Percentiles rank a stretch among this genome's conserved stretches.
phyloP scores from a whole-genome alignment of 352 stramenopile species.

The Globisporangium nodosum region DNA sequence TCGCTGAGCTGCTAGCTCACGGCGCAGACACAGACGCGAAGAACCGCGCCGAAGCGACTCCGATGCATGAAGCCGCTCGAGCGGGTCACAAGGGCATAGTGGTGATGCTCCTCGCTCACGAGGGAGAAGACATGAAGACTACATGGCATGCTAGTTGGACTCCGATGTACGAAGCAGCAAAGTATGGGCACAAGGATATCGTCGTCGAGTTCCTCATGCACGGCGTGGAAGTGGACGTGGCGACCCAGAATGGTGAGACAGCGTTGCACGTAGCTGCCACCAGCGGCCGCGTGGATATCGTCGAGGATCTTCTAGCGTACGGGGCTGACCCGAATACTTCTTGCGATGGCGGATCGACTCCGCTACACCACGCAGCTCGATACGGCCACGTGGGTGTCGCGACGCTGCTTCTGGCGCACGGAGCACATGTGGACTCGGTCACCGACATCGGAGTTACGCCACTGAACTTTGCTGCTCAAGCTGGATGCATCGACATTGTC shows the following conservation, averaged over 20 bases:
- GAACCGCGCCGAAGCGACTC: background rate
- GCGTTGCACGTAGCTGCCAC: background rate
- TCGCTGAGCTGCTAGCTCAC: background rate
- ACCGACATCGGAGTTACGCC: background rate
- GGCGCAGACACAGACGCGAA: background rate
- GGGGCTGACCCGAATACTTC: background rate
- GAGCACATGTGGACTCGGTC: background rate
- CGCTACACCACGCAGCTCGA: background rate
- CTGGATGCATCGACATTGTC: too few relatives aligned
- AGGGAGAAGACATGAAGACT: too few relatives aligned
- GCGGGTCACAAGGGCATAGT: background rate
- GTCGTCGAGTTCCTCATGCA: background rate
- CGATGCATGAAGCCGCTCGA: background rate
- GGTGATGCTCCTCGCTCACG: too few relatives aligned
- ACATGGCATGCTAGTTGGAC: background rate
- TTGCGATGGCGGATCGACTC: background rate
- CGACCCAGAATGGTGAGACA: background rate
- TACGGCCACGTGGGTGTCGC: background rate
- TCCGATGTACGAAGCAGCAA: background rate
- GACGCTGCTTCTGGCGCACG: background rate
- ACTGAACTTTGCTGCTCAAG: background rate
- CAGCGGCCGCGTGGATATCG: background rate
- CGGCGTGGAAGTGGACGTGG: background rate
- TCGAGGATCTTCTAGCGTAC: background rate
- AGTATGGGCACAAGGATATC: background rate